Conservation (phyloP, 2,329 filamentous ascomycete genomes). For the Macroventuria anomochaeta region DNA sequence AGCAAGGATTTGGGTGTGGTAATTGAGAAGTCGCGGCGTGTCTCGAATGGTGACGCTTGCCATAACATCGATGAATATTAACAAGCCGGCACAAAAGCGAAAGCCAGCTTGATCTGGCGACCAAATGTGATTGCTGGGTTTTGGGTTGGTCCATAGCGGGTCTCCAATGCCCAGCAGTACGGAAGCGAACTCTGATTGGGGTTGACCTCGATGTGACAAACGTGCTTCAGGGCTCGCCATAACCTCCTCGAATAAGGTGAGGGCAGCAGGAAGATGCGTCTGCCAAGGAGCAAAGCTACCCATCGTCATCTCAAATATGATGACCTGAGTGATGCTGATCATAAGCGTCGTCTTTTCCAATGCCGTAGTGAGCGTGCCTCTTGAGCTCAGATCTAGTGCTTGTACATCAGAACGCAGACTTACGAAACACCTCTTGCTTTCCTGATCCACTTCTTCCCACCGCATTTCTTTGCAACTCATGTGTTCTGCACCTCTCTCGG, state of each 20-base stretch:
- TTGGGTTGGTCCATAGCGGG: constrained; percentile 18
- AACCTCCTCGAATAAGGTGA: constrained; percentile 21
- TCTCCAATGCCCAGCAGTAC: constrained; percentile 12
- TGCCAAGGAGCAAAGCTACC: constrained; percentile 17
- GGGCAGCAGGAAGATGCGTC: constrained; percentile 21
- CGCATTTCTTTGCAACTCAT: constrained; percentile 18
- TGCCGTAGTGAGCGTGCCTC: not conserved
- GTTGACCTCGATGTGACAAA: constrained; percentile 1
- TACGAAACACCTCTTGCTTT: constrained; percentile 20
- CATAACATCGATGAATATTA: constrained; percentile 25
- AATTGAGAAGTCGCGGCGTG: constrained; percentile 9
- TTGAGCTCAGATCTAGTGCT: constrained; percentile 1
- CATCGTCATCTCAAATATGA: constrained; percentile 24
- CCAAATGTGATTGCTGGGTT: constrained; percentile 18
- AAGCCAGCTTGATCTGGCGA: constrained; percentile 19
- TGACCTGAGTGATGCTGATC: constrained; percentile 18
- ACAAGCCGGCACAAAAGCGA: constrained; percentile 20
- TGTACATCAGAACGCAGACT: constrained; percentile 17
- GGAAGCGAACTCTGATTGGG: constrained; percentile 12
- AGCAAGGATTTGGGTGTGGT: constrained; percentile 15
- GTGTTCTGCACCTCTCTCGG: constrained; percentile 8
- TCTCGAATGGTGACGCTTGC: constrained; percentile 17
- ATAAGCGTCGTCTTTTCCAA: constrained; percentile 16
- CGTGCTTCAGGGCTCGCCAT: constrained; percentile 1
- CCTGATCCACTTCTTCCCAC: constrained; percentile 19